Evolutionary conservation across 176 grass and related monocot genomes (phyloP).

Genomic region (Musa acuminata): DNA sequence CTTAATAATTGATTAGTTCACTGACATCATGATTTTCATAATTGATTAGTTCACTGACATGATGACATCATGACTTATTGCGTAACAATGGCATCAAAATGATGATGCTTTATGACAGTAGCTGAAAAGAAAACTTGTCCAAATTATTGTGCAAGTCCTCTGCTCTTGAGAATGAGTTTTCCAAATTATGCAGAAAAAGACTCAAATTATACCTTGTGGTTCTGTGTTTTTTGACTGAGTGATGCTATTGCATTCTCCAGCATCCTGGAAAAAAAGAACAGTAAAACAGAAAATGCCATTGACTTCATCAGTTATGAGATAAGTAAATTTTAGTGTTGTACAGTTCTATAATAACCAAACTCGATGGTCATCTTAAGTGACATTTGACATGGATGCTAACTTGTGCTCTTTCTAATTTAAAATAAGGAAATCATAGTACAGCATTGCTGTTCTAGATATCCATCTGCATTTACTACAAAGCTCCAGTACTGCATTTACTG

Average conservation of each 20-base stretch:
- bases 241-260: slow-evolving; percentile 21
- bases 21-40: no score
- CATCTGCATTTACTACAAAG: background rate
- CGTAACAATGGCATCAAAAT: no score
- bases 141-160: background rate
- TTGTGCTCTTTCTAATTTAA: background rate
- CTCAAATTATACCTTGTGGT: slow-evolving; percentile 50
- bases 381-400: background rate
- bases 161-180: background rate
- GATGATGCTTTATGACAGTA: no score
- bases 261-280: slow-evolving; percentile 30
- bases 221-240: slow-evolving; percentile 34
- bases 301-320: background rate
- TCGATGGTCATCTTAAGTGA: background rate
- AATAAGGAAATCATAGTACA: background rate
- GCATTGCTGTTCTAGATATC: background rate
- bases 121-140: background rate
- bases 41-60: no score
- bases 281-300: background rate
- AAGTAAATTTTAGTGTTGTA: background rate
- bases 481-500: background rate
- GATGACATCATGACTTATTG: no score
- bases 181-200: slow-evolving; percentile 5
- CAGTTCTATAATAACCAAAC: background rate
- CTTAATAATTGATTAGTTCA: no score